Evolutionary conservation across 768 basidiomycete species (phyloP).

Genomic region (Rhizopogon vinicolor): DNA sequence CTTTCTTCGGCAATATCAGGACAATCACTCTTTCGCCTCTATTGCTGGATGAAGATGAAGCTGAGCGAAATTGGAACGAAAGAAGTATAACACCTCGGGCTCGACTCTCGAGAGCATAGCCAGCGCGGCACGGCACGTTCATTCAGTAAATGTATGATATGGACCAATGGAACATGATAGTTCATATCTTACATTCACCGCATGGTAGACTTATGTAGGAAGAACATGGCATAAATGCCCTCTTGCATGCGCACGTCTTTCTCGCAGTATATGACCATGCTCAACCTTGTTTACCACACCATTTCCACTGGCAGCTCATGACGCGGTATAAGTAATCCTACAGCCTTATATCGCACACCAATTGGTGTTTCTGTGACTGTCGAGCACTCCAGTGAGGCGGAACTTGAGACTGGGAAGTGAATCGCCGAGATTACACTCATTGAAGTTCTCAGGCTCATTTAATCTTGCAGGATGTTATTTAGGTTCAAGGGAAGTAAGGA

Average conservation of each 20-base stretch:
- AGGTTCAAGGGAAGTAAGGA: too few relatives aligned
- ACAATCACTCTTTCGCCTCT: too few relatives aligned
- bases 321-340: constrained; percentile 69
- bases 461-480: too few relatives aligned
- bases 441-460: too few relatives aligned
- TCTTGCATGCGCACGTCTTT: constrained; percentile 85
- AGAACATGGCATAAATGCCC: constrained; percentile 49
- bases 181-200: constrained; percentile 11
- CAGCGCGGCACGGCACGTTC: too few relatives aligned
- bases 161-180: constrained; percentile 17
- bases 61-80: constrained; percentile 53
- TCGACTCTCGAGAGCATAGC: too few relatives aligned
- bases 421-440: constrained; percentile 60
- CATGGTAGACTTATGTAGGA: constrained; percentile 6
- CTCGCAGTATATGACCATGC: too few relatives aligned
- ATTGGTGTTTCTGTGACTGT: constrained; percentile 96
- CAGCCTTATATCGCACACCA: constrained; percentile 83
- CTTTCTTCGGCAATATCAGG: too few relatives aligned
- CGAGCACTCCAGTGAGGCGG: constrained; percentile 90
- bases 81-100: constrained; percentile 44
- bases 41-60: too few relatives aligned
- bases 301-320: constrained; percentile 92
- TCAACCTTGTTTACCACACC: constrained; percentile 25
- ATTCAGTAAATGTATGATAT: too few relatives aligned
- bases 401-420: constrained; percentile 92